Conservation (phyloP, 495 filamentous ascomycete genomes). For the Neurospora sp. region DNA sequence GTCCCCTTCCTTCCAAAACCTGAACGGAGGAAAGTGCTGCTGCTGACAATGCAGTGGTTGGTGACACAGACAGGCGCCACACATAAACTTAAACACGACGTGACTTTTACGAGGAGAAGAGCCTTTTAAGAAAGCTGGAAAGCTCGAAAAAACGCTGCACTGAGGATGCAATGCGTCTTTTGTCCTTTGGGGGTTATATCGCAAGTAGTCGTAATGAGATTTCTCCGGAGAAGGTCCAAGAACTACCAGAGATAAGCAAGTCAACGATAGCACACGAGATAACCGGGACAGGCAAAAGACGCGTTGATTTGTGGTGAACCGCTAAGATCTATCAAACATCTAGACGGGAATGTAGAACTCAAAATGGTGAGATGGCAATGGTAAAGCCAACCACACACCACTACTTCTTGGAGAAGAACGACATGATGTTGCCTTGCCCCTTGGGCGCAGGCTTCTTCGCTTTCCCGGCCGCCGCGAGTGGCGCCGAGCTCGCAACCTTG, state of each 20-base stretch:
- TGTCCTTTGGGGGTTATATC: background rate
- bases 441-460: slow-evolving; percentile 52
- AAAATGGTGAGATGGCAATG: background rate
- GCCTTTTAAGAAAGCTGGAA: background rate
- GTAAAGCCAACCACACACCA: background rate
- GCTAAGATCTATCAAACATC: background rate
- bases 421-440: slow-evolving; percentile 82
- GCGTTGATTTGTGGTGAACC: background rate
- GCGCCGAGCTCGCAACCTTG: slow-evolving; percentile 23
- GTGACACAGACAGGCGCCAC: background rate
- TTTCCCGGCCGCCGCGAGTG: slow-evolving; percentile 24
- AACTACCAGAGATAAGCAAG: background rate
- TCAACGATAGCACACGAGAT: background rate
- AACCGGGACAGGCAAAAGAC: background rate
- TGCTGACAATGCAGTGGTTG: background rate
- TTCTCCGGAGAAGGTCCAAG: background rate
- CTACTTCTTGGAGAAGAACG: slow-evolving; percentile 81
- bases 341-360: background rate
- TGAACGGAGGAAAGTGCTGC: background rate
- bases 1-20: background rate
- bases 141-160: background rate
- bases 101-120: background rate
- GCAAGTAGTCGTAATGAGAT: background rate
- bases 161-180: background rate
- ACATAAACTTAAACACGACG: background rate